Evolutionary conservation across 2,329 filamentous ascomycete genomes (phyloP).

Genomic region (Pseudogymnoascus sp.): DNA sequence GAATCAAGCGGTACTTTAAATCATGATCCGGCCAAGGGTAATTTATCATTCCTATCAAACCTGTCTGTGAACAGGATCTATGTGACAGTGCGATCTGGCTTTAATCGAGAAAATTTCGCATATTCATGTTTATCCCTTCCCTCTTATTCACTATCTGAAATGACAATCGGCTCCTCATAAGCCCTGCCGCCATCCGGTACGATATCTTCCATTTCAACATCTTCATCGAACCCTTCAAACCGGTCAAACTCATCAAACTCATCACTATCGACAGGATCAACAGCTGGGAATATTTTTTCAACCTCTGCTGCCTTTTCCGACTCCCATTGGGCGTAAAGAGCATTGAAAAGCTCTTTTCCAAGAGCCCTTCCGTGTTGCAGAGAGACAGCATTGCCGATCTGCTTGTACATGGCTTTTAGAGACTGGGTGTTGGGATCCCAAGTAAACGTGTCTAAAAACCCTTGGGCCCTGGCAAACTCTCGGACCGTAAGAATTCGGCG

Average conservation of each 20-base stretch:
- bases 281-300: neutral
- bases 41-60: neutral
- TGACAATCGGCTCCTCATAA: neutral
- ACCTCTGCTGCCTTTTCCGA: neutral
- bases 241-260: neutral
- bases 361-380: slow-evolving; percentile 9
- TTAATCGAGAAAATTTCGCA: neutral
- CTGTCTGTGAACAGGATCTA: neutral
- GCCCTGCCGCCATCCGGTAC: neutral
- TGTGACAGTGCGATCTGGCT: neutral
- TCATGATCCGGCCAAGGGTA: neutral
- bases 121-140: neutral
- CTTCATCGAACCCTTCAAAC: neutral
- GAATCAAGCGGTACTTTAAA: neutral
- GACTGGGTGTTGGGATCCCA: slow-evolving; percentile 11
- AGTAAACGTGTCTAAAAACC: slow-evolving; percentile 15
- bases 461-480: slow-evolving; percentile 15
- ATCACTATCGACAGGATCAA: neutral
- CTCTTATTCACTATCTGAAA: neutral
- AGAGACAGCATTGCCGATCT: slow-evolving; percentile 19
- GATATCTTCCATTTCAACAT: neutral
- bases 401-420: slow-evolving; percentile 7
- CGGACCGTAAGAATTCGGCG: slow-evolving; percentile 12
- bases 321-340: neutral
- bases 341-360: slow-evolving; percentile 9